Percentiles rank a stretch among this genome's conserved stretches.
Conservation (phyloP, 2,329 filamentous ascomycete species). For the Talaromyces sp. region DNA sequence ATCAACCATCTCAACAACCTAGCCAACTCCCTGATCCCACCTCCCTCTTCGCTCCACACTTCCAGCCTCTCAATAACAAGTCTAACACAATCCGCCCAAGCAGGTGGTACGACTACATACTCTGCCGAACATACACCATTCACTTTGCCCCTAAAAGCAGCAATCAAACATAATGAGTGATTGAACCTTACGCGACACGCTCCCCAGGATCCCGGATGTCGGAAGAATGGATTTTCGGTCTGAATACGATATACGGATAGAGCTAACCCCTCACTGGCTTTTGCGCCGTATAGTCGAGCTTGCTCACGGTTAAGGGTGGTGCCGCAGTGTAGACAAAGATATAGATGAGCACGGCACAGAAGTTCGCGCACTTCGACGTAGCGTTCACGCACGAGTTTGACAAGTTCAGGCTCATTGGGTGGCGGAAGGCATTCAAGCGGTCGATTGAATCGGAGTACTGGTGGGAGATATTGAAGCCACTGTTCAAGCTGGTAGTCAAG, state of each 20-base stretch:
- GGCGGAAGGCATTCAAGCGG: conserved; percentile 24
- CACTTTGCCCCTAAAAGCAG: conserved; percentile 26
- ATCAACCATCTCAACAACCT: conserved; percentile 28
- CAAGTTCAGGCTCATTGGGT: conserved; percentile 26
- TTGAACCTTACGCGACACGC: conserved; percentile 30
- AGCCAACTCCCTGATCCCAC: conserved; percentile 27
- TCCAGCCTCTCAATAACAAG: conserved; percentile 27
- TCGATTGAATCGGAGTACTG: conserved; percentile 27
- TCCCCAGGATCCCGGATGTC: conserved; percentile 30
- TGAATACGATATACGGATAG: conserved; percentile 30
- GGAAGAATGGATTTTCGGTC: conserved; percentile 29
- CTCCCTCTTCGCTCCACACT: conserved; percentile 28
- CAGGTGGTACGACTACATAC: conserved; percentile 25
- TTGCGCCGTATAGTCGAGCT: conserved; percentile 24
- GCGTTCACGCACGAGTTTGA: conserved; percentile 28
- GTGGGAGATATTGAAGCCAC: conserved; percentile 28
- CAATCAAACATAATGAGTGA: conserved; percentile 28
- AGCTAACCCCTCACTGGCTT: conserved; percentile 26
- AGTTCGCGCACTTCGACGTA: conserved; percentile 30
- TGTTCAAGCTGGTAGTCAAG: conserved; percentile 28
- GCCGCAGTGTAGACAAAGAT: conserved; percentile 27
- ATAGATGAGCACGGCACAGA: conserved; percentile 28
- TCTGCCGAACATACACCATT: conserved; percentile 23
- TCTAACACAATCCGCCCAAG: conserved; percentile 27
- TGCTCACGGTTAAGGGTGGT: conserved; percentile 22